phyloP scores from a whole-genome alignment of 768 basidiomycete genomes.

The Mycena chlorophos region DNA sequence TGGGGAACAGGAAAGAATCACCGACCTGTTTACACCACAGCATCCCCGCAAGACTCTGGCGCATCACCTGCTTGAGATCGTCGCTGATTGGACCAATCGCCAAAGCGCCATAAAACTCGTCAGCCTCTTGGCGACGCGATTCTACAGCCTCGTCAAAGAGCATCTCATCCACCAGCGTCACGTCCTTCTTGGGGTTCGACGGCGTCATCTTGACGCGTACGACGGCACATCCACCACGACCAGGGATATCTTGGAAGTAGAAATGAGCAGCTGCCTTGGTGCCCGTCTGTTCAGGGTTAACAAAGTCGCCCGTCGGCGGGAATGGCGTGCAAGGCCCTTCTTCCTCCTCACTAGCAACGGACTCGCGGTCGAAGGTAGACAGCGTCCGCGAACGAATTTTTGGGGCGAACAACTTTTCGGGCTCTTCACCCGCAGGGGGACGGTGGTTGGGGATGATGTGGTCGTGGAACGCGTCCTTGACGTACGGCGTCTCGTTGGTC shows the following conservation, averaged over 20 bases:
- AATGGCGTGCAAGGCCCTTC: slow-evolving; percentile 63
- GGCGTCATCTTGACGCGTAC: slow-evolving; percentile 93
- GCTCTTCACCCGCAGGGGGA: slow-evolving; percentile 49
- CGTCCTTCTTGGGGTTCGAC: slow-evolving; percentile 67
- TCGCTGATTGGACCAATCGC: slow-evolving; percentile 84
- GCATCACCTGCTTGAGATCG: slow-evolving; percentile 93
- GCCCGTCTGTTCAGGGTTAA: slow-evolving; percentile 84
- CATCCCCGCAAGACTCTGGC: slow-evolving; percentile 96
- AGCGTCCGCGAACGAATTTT: slow-evolving; percentile 53
- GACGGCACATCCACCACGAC: slow-evolving; percentile 90
- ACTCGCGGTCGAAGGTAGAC: slow-evolving; percentile 42
- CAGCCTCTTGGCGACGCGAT: slow-evolving; percentile 87
- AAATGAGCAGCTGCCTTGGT: slow-evolving; percentile 97
- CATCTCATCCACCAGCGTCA: slow-evolving; percentile 83
- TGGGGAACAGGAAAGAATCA: too few relatives aligned
- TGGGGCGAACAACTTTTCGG: slow-evolving; percentile 47
- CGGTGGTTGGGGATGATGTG: slow-evolving; percentile 90
- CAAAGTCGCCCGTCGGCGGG: slow-evolving; percentile 55
- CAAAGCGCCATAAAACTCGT: slow-evolving; percentile 89
- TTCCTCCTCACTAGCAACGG: slow-evolving; percentile 47
- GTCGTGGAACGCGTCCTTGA: slow-evolving; percentile 98
- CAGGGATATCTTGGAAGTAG: slow-evolving; percentile 81
- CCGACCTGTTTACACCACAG: slow-evolving; percentile 99
- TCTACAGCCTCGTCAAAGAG: slow-evolving; percentile 88
- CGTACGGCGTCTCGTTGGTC: slow-evolving; percentile 76